Evolutionary conservation across 805 yeast species (phyloP), one percentile per base, ranked within the genome.

Genomic region (Myxozyma kluyveri): DNA sequence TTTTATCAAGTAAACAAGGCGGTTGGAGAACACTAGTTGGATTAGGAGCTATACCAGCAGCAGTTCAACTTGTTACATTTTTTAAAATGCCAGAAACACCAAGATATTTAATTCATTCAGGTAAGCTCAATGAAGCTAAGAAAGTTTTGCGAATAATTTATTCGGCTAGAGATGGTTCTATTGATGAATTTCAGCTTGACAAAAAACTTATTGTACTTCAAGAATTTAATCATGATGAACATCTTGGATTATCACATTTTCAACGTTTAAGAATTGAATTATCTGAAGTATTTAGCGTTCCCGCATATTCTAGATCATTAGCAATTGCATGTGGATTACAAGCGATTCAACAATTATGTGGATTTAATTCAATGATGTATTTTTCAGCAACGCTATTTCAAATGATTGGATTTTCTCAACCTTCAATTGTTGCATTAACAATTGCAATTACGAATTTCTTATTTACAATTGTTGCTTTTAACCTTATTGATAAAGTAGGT

Each of bases 1-100:
- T 95, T 22, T 75, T 90, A 38, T 77, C 79, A 26, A 72, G 75
- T 38, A 85, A 86, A 23, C 61, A 77, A 51, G 83, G 88, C 63
- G 98, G 98, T 47, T 91, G 98, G 98, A 80, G 97, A 69, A 80
- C 88, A 37, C 76, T 88, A 24, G 96, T 93, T 32, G 98, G 97
- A 3, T 71, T 91, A 35, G 86, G 96, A 40, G 79, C 91, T 74
- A 79, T 91, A 23, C 98, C 98, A 10, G 86, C 96, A 4, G 83
- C 77, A n/a, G 57, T 82, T 24, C 98, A 91, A 72, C 78, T 87
- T 67, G 72, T 75, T 21, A 77, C 88, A 40, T 90, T 93, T 67
- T 68, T 81, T 63, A 89, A 87, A 72, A 78, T 91, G 69, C 98
- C 99, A 9, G 99, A 91, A 65, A 89, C 98, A 9, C 99, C 99